Evolutionary conservation across 495 filamentous ascomycete genomes (phyloP), one percentile per base, ranked within the genome.

Genomic region (Podospora comata): DNA sequence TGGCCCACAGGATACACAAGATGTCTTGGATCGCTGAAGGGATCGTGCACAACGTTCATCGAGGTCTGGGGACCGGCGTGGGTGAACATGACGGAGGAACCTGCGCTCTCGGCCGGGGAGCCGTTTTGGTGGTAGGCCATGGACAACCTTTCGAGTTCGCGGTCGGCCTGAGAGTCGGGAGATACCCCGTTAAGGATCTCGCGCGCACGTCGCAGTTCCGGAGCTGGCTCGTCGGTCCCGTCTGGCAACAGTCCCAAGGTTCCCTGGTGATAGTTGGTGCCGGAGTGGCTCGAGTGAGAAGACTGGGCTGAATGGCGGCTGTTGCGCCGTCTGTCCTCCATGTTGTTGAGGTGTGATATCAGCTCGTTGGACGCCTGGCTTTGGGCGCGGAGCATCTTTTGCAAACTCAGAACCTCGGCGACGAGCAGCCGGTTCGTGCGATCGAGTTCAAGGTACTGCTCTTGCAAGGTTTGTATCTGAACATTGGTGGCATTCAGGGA

Each of bases 1-100:
- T 92, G 87, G 0, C 93, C 93, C 19, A 96, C 92, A 0, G 93
- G 93, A 77, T 97, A 97, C 18, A 97, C 92, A 68, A 96, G 84
- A 65, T 88, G 88, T 68, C 95, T 92, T 55, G 92, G 81, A 60
- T 96, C 93, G 70, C 77, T 84, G n/a, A 84, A 72, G 27, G 81
- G 79, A 66, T 82, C 81, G 75, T 79, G 80, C 65, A 79, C 76
- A 54, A 81, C 74, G 16, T 75, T 74, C 65, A 80, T 78, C 16
- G 75, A 70, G 28, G 68, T 74, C 2, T 11, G 39, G 32, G 75
- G 72, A 34, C 74, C 77, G 15, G 77, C 75, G 20, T 77, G 81
- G 30, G 76, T 74, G 71, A 81, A 80, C 80, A 83, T 80, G 63
- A 77, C 74, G 27, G 79, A 80, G 44, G 80, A 82, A 15, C 76